Evolutionary conservation across 495 filamentous ascomycete genomes (phyloP), one percentile per base, ranked within the genome.

Genomic region (Oidiodendron maius): DNA sequence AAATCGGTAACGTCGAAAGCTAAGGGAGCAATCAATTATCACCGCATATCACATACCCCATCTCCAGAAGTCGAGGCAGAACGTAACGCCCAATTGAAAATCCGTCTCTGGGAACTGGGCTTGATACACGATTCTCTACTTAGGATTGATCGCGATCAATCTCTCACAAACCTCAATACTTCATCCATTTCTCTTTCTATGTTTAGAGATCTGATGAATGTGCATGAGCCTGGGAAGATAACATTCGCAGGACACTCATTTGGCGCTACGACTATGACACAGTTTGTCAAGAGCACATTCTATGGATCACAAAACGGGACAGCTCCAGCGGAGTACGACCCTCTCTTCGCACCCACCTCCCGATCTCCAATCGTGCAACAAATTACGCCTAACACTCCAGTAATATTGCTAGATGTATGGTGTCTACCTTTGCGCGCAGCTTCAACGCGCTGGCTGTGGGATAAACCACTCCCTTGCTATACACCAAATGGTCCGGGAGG

Each of bases 191-290:
- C 72, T 5, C 66, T 88, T 11, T 50, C 56, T 13, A 67, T 67
- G 48, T 81, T 90, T 53, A 52, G 63, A 40, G 60, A 63, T 26
- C 61, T 62, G 23, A 68, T 91, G 22, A 76, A 86, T 52, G 71
- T 91, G 5, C 74, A 77, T 43, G 65, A 69, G n/a, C 84, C 87
- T 0, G 87, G 87, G 5, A 69, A 66, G n/a, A 72, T 90, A 1
- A 75, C 77, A 37, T 89, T 81, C 62, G 73, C 72, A 1, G 87
- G 87, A 6, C 87, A 91, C 63, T 84, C 80, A 13, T 91, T 91
- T 55, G 87, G 87, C 38, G 81, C 81, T 17, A 71, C 84, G 0
- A 87, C 81, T 17, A 68, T 78, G 23, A 71, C 84, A 3, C 87
- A 90, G 55, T 73, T 91, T 39, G 61, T 87, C 52, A 91, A 91